A percentile compares a stretch with the other conserved stretches of the same genome.
These are phyloP conservation scores for Vitis hybrid DNA, from an alignment of 177 flowering plant genomes.

Conservation along the genomic window DNA sequence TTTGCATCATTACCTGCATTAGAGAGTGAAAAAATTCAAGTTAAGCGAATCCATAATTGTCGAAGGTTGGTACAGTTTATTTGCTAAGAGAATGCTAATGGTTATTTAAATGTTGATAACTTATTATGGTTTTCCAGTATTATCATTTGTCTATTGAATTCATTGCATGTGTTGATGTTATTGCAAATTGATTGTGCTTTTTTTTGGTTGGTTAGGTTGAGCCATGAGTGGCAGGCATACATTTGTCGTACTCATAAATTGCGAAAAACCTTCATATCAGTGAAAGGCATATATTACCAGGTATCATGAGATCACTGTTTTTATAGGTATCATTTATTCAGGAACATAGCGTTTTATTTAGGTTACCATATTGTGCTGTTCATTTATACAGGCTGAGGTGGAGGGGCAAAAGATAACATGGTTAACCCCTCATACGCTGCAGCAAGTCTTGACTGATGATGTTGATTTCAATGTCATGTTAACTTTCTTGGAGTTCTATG, in stretches of 20 bases:
- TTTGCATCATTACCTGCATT: slow-evolving; percentile 88
- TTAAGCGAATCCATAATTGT: slow-evolving; percentile 71
- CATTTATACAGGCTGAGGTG: slow-evolving; percentile 64
- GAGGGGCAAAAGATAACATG: slow-evolving; percentile 89
- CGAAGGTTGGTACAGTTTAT: slow-evolving; percentile 48
- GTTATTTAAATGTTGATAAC: background rate
- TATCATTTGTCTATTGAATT: background rate
- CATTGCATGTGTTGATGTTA: no score
- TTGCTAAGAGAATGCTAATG: background rate
- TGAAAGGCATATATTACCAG: slow-evolving; percentile 95
- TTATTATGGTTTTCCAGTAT: background rate
- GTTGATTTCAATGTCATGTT: slow-evolving; percentile 79
- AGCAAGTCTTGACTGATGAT: slow-evolving; percentile 87
- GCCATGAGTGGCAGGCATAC: slow-evolving; percentile 97
- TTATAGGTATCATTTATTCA: no score
- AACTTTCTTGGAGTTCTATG: slow-evolving; percentile 82
- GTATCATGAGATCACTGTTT: slow-evolving; percentile 25
- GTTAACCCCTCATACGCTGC: slow-evolving; percentile 83
- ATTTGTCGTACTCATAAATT: slow-evolving; percentile 81
- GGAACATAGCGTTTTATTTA: background rate
- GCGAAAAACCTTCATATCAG: slow-evolving; percentile 81
- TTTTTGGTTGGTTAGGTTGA: slow-evolving; percentile 52
- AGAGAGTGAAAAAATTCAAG: slow-evolving; percentile 62
- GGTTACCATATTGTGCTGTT: slow-evolving; percentile 5
- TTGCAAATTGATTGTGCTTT: background rate